Evolutionary conservation across 176 grass and related monocot species (phyloP), one percentile per base, ranked within the genome.

Genomic region (Oryza punctata): DNA sequence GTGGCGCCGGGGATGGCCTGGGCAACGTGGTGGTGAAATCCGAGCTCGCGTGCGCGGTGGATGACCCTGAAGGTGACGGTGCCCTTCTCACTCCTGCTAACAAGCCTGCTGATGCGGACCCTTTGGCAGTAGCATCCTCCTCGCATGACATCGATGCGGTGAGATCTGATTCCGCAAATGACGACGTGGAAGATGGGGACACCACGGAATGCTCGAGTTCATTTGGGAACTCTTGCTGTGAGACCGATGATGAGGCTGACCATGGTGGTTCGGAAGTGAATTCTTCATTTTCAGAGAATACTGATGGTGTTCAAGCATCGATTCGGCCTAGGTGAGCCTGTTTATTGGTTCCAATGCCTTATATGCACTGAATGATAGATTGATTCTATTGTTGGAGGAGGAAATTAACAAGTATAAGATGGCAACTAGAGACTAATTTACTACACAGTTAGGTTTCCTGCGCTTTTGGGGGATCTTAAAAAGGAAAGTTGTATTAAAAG

Each of bases 161-260:
- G 1, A 24, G 18, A 30, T 13, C 74, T 29, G 68, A 69, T 40
- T 37, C 46, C 1, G 12, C 40, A 10, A 65, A 70, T 10, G 38
- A 82, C 59, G 38, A 82, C 59, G 80, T 85, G 40, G 57, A 61
- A 73, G 89, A 91, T 23, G 82, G 67, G 32, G 82, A 92, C 75
- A 88, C 72, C 68, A 95, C 96, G 0, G 96, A 95, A 30, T 94
- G 76, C 86, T 96, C 96, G 14, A 96, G 96, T 52, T 99, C 96
- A 7, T 99, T 99, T 23, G 96, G 80, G 10, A 84, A 84, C 71
- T 92, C 93, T 1, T 87, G 66, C 54, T 94, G 92, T 21, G 89
- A 88, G 8, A 90, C 88, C 10, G 84, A 84, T 44, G 81, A 79
- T 30, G 91, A 94, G 64, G 75, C 33, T 7, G 87, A 90, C 35